phyloP scores from a whole-genome alignment of 2,329 filamentous ascomycete species.

The Macrophomina tecta region DNA sequence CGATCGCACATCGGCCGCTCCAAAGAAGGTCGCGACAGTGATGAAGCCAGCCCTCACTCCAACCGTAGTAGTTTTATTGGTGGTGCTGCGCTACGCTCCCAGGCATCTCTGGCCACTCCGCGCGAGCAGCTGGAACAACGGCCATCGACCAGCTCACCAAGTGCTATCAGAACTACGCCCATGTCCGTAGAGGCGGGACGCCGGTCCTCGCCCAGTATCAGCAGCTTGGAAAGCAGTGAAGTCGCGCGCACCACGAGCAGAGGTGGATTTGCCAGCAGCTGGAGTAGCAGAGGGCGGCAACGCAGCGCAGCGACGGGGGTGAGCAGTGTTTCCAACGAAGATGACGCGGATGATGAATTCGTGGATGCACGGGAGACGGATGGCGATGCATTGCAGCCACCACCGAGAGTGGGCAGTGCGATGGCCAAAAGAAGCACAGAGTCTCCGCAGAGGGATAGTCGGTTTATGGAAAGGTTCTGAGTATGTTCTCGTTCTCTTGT shows the following conservation, averaged over 20 bases:
- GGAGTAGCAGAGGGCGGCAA: constrained; percentile 8
- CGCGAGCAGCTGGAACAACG: not conserved
- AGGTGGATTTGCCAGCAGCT: not conserved
- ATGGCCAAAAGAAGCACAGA: constrained; percentile 7
- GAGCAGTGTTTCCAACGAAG: constrained; percentile 33
- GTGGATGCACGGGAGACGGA: constrained; percentile 57
- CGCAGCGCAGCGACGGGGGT: constrained; percentile 17
- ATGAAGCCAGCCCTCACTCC: constrained; percentile 20
- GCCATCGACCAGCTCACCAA: not conserved
- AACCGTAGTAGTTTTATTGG: constrained; percentile 23
- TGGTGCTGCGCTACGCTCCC: constrained; percentile 16
- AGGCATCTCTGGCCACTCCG: not conserved
- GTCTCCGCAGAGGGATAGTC: constrained; percentile 19
- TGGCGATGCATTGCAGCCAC: not conserved
- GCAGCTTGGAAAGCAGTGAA: constrained; percentile 16
- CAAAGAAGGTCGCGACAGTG: not conserved
- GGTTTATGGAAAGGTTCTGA: constrained; percentile 24
- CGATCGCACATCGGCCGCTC: constrained; percentile 36
- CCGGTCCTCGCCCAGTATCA: constrained; percentile 18
- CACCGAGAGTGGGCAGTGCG: not conserved
- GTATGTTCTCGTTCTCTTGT: not conserved
- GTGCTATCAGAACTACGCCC: not conserved
- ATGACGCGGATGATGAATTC: constrained; percentile 50
- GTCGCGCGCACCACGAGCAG: not conserved
- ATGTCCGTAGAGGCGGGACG: not conserved